Evolutionary conservation across 495 filamentous ascomycete species (phyloP), one percentile per base, ranked within the genome.

Genomic region (Chaetomidium leptoderma): DNA sequence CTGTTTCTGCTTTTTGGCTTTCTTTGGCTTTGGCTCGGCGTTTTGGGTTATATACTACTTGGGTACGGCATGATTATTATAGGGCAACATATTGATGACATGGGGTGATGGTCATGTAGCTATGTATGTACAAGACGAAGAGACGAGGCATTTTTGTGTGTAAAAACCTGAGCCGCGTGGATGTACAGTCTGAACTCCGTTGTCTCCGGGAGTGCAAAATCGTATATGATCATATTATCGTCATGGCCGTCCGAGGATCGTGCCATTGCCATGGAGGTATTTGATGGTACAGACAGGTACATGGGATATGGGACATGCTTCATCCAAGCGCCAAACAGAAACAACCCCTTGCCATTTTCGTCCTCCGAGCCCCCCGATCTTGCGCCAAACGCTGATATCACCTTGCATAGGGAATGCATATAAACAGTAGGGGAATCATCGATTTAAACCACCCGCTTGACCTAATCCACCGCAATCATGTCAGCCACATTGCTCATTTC

Each of bases 361-460:
- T 44, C 27, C 23, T 56, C 30, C 24, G 17, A 40, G 16, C 7
- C 30, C 27, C 29, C 42, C 21, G 49, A 49, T 50, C 55, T 23
- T 51, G 42, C 50, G 55, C 50, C 55, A 52, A 52, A 36, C 49
- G 27, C 27, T 21, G 39, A 35, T n/a, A 27, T 35, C 19, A 26
- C 30, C 21, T 26, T 9, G 43, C 30, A 21, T 16, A 42, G 29
- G 29, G 16, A 11, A 51, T 57, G 60, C 48, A 65, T 60, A 59
- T 23, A 50, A 40, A 58, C 46, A 57, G 50, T 49, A 53, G 9
- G 30, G 26, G 10, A 30, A 17, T 0, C 26, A 35, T 32, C 44
- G 6, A 6, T 44, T n/a, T 63, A 73, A 40, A 73, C 67, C 26
- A 73, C 70, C 57, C 70, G 62, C 64, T 73, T 73, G 47, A 73